Evolutionary conservation across 768 basidiomycete genomes (phyloP), one percentile per base, ranked within the genome.

Genomic region (Cubamyces lactineus): DNA sequence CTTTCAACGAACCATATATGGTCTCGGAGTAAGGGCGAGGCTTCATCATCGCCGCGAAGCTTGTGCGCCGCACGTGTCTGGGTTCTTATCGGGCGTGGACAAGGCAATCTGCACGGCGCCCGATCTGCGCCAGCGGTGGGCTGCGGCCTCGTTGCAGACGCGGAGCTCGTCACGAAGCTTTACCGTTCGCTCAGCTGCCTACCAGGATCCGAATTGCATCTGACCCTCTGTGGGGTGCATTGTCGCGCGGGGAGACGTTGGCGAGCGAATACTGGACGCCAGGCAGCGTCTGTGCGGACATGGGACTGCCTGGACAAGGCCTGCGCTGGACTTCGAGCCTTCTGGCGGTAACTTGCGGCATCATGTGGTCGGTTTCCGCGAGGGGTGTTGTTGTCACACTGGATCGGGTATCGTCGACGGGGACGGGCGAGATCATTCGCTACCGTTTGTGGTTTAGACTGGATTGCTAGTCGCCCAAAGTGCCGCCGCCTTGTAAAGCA

Each of bases 61-160:
- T 52, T 54, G 52, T 45, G 21, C 15, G 34, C 47, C 8, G 39
- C 63, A 59, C 58, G 63, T 64, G 58, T 56, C 12, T 46, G 24
- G 34, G 50, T 55, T 60, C 58, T 60, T 64, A 64, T 64, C 62
- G 62, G 62, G 62, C 62, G 57, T 64, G 57, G 48, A 40, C 63
- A 52, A 64, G 63, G 58, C 63, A 64, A 64, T 64, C 63, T 64
- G 58, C 58, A 56, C 63, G 58, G 49, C 63, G 45, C 63, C 63
- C 63, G 63, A 64, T 64, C 63, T 48, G 57, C 40, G 39, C 30
- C 47, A 38, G 38, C 19, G 17, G 45, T 21, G 21, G 24, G 47
- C 57, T 11, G 23, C 26, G 2, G 54, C 53, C 60, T 50, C 54
- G 53, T 56, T 55, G 47, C 61, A 17, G 30, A 45, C 21, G 59